Conservation (phyloP, 2,329 filamentous ascomycete species). For the Pseudohalonectria lignicola region DNA sequence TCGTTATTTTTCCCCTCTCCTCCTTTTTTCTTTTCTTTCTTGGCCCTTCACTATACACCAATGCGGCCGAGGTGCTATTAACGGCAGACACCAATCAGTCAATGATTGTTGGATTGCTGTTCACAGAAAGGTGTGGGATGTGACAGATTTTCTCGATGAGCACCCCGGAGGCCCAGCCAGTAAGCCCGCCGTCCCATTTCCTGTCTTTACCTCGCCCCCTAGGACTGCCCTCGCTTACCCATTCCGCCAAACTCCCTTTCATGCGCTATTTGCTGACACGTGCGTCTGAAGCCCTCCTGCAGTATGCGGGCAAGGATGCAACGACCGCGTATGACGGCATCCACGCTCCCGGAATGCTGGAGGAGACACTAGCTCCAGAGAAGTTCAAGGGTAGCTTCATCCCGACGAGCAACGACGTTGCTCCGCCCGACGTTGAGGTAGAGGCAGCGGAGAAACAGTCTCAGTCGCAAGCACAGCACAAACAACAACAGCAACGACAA, state of each 20-base stretch:
- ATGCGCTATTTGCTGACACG: no score
- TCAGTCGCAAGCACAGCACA: no score
- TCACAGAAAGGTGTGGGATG: constrained; percentile 4
- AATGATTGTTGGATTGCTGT: constrained; percentile 4
- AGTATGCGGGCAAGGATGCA: constrained; percentile 41
- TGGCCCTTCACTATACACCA: no score
- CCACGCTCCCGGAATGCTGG: constrained; percentile 31
- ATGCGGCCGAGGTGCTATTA: background rate
- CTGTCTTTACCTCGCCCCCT: no score
- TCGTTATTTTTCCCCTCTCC: no score
- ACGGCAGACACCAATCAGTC: constrained; percentile 2
- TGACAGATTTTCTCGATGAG: constrained; percentile 4
- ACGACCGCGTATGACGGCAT: constrained; percentile 38
- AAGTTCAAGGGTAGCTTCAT: constrained; percentile 38
- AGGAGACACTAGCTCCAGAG: constrained; percentile 27
- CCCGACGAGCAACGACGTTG: constrained; percentile 23
- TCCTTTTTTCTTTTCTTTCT: no score
- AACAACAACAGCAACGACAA: no score
- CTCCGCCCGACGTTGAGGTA: constrained; percentile 4
- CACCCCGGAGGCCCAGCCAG: constrained; percentile 20
- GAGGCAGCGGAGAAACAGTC: constrained; percentile 7
- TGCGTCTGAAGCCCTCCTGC: constrained; percentile 39
- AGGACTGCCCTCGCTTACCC: no score
- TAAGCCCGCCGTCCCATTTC: constrained; percentile 4
- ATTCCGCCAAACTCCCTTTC: no score